A percentile compares a stretch with the other conserved stretches of the same genome.
phyloP scores from a whole-genome alignment of 2,329 filamentous ascomycete species.

The Tolypocladium pustulatum region DNA sequence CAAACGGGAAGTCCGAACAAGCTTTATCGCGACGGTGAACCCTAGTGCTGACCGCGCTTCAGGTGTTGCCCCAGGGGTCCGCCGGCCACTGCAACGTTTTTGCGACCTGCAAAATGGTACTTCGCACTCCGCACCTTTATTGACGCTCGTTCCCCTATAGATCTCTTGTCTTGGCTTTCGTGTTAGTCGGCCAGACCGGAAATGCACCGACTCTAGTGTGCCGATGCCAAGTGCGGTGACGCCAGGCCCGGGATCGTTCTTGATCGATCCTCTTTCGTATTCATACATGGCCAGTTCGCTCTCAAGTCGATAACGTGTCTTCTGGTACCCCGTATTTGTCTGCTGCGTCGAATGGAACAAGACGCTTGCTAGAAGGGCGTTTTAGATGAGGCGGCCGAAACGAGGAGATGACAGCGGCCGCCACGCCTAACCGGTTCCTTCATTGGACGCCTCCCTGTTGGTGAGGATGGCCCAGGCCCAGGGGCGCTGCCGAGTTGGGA shows the following conservation, averaged over 20 bases:
- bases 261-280: neutral
- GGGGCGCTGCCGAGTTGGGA: too few relatives aligned
- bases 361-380: neutral
- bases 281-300: neutral
- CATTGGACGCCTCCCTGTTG: neutral
- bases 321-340: neutral
- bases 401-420: neutral
- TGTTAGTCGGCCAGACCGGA: neutral
- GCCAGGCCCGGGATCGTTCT: neutral
- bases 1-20: neutral
- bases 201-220: neutral
- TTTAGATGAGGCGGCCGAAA: neutral
- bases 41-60: neutral
- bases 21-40: neutral
- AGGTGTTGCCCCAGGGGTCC: neutral
- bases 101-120: neutral
- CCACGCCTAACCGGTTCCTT: neutral
- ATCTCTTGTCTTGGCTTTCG: neutral
- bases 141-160: neutral
- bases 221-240: neutral
- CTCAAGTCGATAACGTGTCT: neutral
- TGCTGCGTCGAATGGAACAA: neutral
- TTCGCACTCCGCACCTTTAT: neutral
- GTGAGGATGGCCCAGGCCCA: neutral
- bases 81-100: neutral